Conservation (phyloP, 2,329 filamentous ascomycete genomes). For the Ophiocordyceps unilateralis region DNA sequence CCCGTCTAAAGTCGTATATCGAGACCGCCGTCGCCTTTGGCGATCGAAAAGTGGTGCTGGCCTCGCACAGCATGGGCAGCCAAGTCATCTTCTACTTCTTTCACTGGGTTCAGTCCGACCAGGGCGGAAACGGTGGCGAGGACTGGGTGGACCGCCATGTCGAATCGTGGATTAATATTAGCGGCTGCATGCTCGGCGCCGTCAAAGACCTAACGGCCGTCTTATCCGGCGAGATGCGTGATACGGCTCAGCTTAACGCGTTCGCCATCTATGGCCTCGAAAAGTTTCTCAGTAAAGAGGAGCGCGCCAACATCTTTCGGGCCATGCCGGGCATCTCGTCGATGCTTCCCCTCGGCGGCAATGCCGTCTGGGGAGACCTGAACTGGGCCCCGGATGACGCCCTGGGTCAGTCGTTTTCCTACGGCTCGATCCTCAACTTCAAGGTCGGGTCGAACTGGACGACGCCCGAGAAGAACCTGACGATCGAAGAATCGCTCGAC, state of each 20-base stretch:
- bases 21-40: constrained; percentile 63
- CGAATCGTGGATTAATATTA: constrained; percentile 96
- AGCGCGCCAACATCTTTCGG: constrained; percentile 84
- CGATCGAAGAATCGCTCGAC: constrained; percentile 55
- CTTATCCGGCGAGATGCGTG: constrained; percentile 92
- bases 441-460: constrained; percentile 46
- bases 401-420: constrained; percentile 55
- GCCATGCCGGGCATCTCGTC: constrained; percentile 94
- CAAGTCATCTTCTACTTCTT: constrained; percentile 81
- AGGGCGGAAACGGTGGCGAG: constrained; percentile 64
- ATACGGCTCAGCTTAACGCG: constrained; percentile 88
- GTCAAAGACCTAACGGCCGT: constrained; percentile 81
- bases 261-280: constrained; percentile 95
- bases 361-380: constrained; percentile 84
- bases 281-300: constrained; percentile 80
- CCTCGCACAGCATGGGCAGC: constrained; percentile 95
- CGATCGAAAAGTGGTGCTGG: constrained; percentile 64
- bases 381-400: constrained; percentile 78
- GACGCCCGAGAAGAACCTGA: constrained; percentile 56
- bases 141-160: constrained; percentile 83
- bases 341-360: constrained; percentile 89
- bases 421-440: constrained; percentile 75
- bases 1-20: constrained; percentile 74
- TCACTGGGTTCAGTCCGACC: constrained; percentile 61
- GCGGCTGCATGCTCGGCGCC: constrained; percentile 92